Percentiles rank a stretch among this genome's conserved stretches.
Evolutionary conservation across 2,329 filamentous ascomycete genomes (phyloP).

Genomic region (Stagonosporopsis rhizophila): DNA sequence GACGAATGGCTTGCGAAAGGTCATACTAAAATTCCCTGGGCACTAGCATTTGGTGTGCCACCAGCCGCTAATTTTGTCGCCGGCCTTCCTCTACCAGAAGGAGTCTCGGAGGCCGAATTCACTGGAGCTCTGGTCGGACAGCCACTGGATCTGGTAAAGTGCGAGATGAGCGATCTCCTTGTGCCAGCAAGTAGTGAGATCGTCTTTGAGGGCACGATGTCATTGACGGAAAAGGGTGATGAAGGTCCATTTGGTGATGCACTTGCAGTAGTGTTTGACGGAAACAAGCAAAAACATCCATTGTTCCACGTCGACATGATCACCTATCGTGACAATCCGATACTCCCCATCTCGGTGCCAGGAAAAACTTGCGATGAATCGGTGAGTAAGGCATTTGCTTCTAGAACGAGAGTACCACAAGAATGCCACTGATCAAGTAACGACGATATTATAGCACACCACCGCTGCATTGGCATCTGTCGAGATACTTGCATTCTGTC

Average conservation of each 20-base stretch:
- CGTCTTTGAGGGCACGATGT: constrained; percentile 60
- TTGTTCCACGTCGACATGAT: constrained; percentile 56
- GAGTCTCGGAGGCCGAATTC: too few species aligned
- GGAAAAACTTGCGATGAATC: constrained; percentile 58
- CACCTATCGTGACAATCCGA: constrained; percentile 57
- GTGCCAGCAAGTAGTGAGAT: constrained; percentile 62
- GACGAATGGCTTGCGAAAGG: too few species aligned
- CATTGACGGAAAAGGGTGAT: constrained; percentile 48
- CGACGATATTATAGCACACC: constrained; percentile 4
- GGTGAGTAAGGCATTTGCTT: constrained; percentile 25
- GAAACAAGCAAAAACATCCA: constrained; percentile 49
- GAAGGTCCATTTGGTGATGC: constrained; percentile 61
- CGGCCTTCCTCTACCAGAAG: too few species aligned
- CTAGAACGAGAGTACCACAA: neutral
- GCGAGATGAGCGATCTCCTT: constrained; percentile 57
- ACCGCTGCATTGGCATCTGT: constrained; percentile 50
- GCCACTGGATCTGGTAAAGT: constrained; percentile 59
- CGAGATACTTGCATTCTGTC: constrained; percentile 49
- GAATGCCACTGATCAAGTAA: neutral
- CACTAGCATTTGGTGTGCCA: constrained; percentile 58
- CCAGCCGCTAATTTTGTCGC: constrained; percentile 59
- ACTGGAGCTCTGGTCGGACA: constrained; percentile 55
- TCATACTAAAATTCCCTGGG: constrained; percentile 54
- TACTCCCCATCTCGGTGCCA: constrained; percentile 55
- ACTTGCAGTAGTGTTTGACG: constrained; percentile 53